Base-by-base conservation (phyloP, 2,329 filamentous ascomycete species). In the Hypoxylon sp. region DNA sequence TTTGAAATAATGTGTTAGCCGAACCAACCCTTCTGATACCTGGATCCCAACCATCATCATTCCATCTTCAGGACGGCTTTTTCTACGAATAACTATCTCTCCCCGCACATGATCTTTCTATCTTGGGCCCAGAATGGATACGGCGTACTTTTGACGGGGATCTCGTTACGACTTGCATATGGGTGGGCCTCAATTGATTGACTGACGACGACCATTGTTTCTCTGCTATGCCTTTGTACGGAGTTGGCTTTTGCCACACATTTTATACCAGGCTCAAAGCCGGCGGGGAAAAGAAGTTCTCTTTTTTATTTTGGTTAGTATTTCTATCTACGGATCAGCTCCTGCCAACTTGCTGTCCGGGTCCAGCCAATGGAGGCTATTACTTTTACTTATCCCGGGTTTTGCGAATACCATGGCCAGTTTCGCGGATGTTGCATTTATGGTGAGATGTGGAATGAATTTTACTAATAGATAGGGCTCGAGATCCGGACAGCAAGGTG, bases 401-500 rank as follows among this genome's bases (percentile, higher is more conserved):
- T 64, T 76, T 70, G 63, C 73, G 70, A 71, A 70, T 70, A 72
- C 73, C 75, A 73, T 72, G 71, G 66, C 72, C 76, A 52, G 67
- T 73, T 68, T 71, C 63, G 70, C 63, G 73, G 68, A 75, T 72
- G 70, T 74, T 44, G 69, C 71, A 75, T 71, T 71, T 70, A 72
- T 70, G 74, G 74, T 73, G 75, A 77, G 73, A 73, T 70, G 70
- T 73, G 69, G 73, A 76, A 76, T 65, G 70, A 72, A 71, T 68
- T 68, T 73, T 75, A 75, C 77, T 77, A 76, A 77, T 76, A 77
- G 74, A 78, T 73, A 77, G 75, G 74, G 79, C 79, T 78, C 76
- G 75, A 77, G 75, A 78, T 82, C 83, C 78, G 83, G 84, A 84
- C 84, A 86, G 84, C 83, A 81, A 83, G 84, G 84, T 86, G 80